Evolutionary conservation across 306 rosid genomes (phyloP).

Genomic region (Lotus japonicus): DNA sequence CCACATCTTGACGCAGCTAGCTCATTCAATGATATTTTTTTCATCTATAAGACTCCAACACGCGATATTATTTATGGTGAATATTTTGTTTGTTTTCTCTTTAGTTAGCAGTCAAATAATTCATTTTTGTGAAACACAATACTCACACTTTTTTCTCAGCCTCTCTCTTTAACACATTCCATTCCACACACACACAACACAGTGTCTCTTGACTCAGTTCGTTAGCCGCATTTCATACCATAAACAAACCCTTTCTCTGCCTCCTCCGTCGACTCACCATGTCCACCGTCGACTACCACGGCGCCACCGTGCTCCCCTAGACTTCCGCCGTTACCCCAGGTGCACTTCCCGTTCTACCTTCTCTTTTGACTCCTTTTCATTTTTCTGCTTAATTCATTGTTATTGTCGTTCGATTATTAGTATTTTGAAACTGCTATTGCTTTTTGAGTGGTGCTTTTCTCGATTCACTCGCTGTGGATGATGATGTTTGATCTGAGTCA

Average conservation of each 20-base stretch:
- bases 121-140: neutral
- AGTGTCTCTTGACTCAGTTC: conserved; percentile 4
- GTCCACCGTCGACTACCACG: neutral
- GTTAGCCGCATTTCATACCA: conserved; percentile 19
- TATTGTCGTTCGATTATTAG: neutral
- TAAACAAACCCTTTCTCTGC: conserved; percentile 11
- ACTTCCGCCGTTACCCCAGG: conserved; percentile 9
- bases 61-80: too few species aligned
- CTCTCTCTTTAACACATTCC: neutral
- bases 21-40: too few species aligned
- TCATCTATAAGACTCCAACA: too few species aligned
- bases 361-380: neutral
- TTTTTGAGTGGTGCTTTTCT: neutral
- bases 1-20: too few species aligned
- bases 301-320: conserved; percentile 6
- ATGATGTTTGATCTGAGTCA: neutral
- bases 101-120: conserved; percentile 28
- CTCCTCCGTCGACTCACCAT: neutral
- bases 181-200: neutral
- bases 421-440: neutral
- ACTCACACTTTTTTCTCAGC: neutral
- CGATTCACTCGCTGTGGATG: neutral
- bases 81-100: neutral
- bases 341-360: neutral
- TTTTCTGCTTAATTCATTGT: neutral